Percentiles rank a stretch among this genome's conserved stretches.
Evolutionary conservation across 345 rosid genomes (phyloP).

Genomic region (Carallia pectinifolia): DNA sequence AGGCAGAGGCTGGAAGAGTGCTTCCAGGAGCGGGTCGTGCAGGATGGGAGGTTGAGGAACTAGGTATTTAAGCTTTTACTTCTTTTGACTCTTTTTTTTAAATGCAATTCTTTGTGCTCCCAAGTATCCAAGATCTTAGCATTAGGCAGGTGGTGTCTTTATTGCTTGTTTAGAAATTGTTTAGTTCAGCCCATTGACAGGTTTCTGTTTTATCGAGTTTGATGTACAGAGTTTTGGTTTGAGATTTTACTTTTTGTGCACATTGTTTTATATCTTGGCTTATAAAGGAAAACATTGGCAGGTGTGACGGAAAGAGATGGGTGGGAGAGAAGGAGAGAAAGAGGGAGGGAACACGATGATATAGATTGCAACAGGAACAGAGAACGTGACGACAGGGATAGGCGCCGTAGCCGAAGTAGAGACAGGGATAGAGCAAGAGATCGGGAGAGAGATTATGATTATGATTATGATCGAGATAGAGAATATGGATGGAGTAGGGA

Average conservation of each 20-base stretch:
- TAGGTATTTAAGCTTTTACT: constrained; percentile 44
- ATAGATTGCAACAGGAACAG: constrained; percentile 49
- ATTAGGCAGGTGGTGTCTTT: neutral
- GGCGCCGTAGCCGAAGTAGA: constrained; percentile 69
- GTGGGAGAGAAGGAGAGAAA: constrained; percentile 77
- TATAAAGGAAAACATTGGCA: constrained; percentile 22
- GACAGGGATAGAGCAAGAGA: constrained; percentile 58
- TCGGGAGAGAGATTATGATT: constrained; percentile 48
- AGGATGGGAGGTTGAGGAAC: constrained; percentile 95
- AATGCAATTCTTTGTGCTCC: no score
- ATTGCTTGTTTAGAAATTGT: neutral
- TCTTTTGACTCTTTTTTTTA: neutral
- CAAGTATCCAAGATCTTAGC: neutral
- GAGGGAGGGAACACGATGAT: constrained; percentile 72
- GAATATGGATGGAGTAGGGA: constrained; percentile 43
- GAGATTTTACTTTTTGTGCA: neutral
- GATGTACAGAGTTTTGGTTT: neutral
- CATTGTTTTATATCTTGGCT: neutral
- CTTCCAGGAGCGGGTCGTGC: constrained; percentile 93
- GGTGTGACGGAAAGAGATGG: constrained; percentile 63
- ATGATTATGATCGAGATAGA: constrained; percentile 45
- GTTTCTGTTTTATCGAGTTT: neutral
- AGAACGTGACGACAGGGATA: constrained; percentile 58
- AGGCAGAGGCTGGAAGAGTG: constrained; percentile 58
- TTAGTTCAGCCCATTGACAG: neutral